Conservation (phyloP, 108 stramenopile genomes). For the Nitzschia sp. region DNA sequence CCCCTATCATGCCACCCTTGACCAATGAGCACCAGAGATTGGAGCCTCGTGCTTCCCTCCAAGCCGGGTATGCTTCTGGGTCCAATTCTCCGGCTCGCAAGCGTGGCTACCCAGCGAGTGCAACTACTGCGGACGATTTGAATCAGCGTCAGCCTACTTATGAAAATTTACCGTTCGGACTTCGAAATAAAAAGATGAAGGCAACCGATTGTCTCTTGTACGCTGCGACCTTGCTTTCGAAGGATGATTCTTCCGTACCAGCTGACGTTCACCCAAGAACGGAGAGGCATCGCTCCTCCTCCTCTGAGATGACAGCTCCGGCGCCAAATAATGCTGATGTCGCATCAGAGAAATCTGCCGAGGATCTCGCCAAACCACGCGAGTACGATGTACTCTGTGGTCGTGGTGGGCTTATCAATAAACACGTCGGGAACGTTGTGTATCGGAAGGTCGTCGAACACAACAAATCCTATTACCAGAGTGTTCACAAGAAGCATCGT, state of each 20-base stretch:
- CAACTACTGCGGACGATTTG: neutral
- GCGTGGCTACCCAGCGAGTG: neutral
- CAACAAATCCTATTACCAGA: slow-evolving; percentile 55
- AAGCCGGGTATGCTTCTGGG: neutral
- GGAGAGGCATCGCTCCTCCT: neutral
- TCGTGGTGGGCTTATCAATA: slow-evolving; percentile 76
- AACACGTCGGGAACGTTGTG: slow-evolving; percentile 75
- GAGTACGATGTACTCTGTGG: slow-evolving; percentile 70
- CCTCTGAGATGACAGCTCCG: neutral
- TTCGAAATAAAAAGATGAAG: slow-evolving; percentile 41
- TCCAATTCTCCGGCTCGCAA: neutral
- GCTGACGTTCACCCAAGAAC: neutral
- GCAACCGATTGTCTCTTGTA: slow-evolving; percentile 35
- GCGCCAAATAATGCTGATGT: neutral
- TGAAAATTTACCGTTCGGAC: slow-evolving; percentile 17
- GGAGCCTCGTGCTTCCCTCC: neutral
- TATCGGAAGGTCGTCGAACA: slow-evolving; percentile 67
- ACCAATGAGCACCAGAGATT: neutral
- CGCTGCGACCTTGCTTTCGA: slow-evolving; percentile 29
- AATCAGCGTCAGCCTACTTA: too few relatives aligned
- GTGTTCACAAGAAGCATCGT: slow-evolving; percentile 79
- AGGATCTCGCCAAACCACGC: slow-evolving; percentile 10
- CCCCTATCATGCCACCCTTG: neutral
- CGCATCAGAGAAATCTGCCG: neutral
- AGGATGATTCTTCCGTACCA: neutral